These are phyloP conservation scores for Aspergillus ruber DNA, from an alignment of 2,329 filamentous ascomycete species.

Conservation along the genomic window DNA sequence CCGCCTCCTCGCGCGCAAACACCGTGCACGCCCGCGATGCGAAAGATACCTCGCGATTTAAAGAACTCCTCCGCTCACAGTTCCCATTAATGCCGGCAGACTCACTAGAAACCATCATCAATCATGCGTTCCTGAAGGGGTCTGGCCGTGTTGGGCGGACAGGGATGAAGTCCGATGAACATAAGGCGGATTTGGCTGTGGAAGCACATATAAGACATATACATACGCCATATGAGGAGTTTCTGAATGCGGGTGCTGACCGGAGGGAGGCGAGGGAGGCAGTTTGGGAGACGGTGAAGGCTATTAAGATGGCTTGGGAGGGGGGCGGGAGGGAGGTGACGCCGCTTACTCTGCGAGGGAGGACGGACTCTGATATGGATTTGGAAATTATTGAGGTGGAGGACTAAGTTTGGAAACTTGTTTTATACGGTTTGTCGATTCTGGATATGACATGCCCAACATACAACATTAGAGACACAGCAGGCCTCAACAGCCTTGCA, in stretches of 20 bases:
- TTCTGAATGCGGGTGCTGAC: conserved; percentile 21
- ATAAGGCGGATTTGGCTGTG: conserved; percentile 34
- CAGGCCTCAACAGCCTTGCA: neutral
- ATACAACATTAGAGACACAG: neutral
- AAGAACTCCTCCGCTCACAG: conserved; percentile 20
- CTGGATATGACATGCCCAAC: neutral
- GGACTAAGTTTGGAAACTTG: no score
- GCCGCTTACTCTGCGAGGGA: conserved; percentile 7
- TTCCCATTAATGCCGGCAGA: conserved; percentile 35
- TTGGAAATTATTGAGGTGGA: neutral
- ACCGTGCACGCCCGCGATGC: conserved; percentile 33
- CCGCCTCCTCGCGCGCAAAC: conserved; percentile 33
- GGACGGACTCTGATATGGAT: neutral
- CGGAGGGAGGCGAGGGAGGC: conserved; percentile 24
- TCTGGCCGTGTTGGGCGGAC: conserved; percentile 37
- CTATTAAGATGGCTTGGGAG: conserved; percentile 26
- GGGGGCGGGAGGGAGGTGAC: conserved; percentile 9
- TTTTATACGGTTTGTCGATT: no score
- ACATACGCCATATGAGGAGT: conserved; percentile 35
- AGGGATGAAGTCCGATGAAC: conserved; percentile 23
- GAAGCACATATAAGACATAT: conserved; percentile 40
- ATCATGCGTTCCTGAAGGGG: conserved; percentile 36
- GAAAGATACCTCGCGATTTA: conserved; percentile 20
- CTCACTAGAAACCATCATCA: conserved; percentile 25
- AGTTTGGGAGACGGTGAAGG: conserved; percentile 24